Evolutionary conservation across 208 protist genomes (phyloP), one percentile per base, ranked within the genome.

Genomic region (Wallacemonas rigidus): DNA sequence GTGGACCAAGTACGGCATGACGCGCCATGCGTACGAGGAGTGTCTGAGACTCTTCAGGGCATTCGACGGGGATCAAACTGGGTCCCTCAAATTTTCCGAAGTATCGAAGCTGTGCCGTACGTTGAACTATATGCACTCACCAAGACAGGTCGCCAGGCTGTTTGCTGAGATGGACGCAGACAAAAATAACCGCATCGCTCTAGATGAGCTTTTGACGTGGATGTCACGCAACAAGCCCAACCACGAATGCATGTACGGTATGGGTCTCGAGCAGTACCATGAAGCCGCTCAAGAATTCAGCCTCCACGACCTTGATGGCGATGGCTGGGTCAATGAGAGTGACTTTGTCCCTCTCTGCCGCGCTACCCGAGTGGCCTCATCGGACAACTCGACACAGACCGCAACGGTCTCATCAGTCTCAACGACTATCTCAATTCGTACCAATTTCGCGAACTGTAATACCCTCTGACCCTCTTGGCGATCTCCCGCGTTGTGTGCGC

Each of bases 101-200:
- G 62, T 81, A 44, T 57, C 47, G 1, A 68, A 70, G 44, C 69
- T 87, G 36, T 69, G 71, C n/a, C 62, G 79, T 6, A 81, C 76
- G 82, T 57, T 83, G 39, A 87, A 87, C 72, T 81, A 76, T 70
- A 72, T 78, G n/a, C 73, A 76, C 12, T 60, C 61, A 40, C 70
- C 73, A 1, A 45, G 43, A 1, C 71, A 87, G 17, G 74, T 87
- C 38, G 74, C 82, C 67, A 38, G 67, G n/a, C 80, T 87, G 38
- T 83, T 87, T 54, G 57, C 41, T 4, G 75, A 77, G 40, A 83
- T 87, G 77, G 82, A 87, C 76, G 35, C 62, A 3, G 71, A 87
- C 63, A 12, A 55, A 12, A 79, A 69, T 63, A 77, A 79, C 45
- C 71, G 47, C 47, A 53, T 87, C 44, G 76, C 73, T n/a, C 69